Base-by-base conservation (phyloP, 2,329 filamentous ascomycete species). In the Trichoderma harzianum region DNA sequence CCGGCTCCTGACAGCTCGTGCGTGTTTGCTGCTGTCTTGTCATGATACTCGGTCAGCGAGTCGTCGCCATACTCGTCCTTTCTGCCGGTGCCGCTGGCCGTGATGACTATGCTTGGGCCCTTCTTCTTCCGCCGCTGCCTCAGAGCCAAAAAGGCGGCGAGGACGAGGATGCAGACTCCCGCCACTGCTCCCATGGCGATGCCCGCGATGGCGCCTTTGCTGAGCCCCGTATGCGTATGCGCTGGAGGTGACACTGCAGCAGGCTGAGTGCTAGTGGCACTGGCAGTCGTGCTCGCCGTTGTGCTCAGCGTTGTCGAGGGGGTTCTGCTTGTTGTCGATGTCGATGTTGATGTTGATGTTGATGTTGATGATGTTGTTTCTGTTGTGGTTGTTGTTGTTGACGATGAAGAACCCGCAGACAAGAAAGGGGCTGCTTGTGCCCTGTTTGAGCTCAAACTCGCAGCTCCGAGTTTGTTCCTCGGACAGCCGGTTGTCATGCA, bases 401-500 rank as follows among this genome's bases (percentile, higher is more conserved):
- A 55, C 7, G 51, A n/a, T 5, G 51, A 51, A 12, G 55, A 24
- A 5, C 43, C 39, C 7, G 32, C 8, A 5, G 57, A 62, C 26
- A 70, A 34, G 24, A 72, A 72, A 18, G 67, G 58, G 16, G 66
- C 71, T 36, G 68, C 68, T 32, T 62, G 62, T 5, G 32, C 21
- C 34, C 21, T 51, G 32, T 64, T 65, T 7, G 36, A 21, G 64
- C 76, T 80, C 67, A 82, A 72, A 30, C 62, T 74, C 3, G 78
- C 80, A 11, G 74, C 72, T 24, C 77, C 71, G 47, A 80, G 58
- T 32, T 75, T 70, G 16, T 53, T 47, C 0, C 30, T 26, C 14
- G 80, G 76, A 71, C 80, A 82, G 0, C 75, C 73, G 1, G 71
- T 69, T 10, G 3, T 4, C 21, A 57, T n/a, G 39, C 78, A 80